Conservation (phyloP, 441 rosid species). For the Monsonia emarginata region DNA sequence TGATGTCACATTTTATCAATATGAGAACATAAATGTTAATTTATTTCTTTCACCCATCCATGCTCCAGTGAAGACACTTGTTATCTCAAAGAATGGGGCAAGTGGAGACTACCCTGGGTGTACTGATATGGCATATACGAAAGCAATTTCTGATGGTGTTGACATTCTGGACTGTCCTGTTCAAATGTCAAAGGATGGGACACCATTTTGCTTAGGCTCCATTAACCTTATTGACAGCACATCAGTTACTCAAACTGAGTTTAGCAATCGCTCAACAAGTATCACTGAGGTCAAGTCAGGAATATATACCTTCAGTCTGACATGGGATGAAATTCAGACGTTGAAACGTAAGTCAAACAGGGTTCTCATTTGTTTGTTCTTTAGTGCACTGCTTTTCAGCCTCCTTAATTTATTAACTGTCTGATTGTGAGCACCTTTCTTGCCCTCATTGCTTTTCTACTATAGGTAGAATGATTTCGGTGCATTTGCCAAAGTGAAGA, state of each 20-base stretch:
- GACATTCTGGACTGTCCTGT: conserved; percentile 44
- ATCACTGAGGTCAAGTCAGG: conserved; percentile 27
- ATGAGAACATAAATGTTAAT: background rate
- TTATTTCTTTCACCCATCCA: background rate
- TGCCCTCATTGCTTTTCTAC: background rate
- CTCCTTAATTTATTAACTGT: background rate
- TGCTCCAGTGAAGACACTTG: conserved; percentile 25
- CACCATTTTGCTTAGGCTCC: conserved; percentile 37
- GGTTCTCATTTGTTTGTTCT: background rate
- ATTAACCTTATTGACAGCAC: conserved; percentile 38
- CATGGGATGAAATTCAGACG: conserved; percentile 30
- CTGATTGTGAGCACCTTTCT: background rate
- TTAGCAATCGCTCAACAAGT: conserved; percentile 21
- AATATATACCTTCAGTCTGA: conserved; percentile 37
- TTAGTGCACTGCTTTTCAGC: background rate
- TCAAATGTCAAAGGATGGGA: conserved; percentile 40
- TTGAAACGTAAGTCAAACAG: conserved; percentile 35
- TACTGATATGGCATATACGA: conserved; percentile 40
- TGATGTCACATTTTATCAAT: background rate
- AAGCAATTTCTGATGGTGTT: conserved; percentile 32
- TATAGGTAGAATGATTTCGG: background rate
- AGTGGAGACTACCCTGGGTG: conserved; percentile 47
- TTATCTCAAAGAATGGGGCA: conserved; percentile 39
- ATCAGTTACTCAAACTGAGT: conserved; percentile 25
- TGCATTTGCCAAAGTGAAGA: background rate